Evolutionary conservation across 1,284 basidiomycete genomes (phyloP).

Genomic region (Microbotryum saponariae): DNA sequence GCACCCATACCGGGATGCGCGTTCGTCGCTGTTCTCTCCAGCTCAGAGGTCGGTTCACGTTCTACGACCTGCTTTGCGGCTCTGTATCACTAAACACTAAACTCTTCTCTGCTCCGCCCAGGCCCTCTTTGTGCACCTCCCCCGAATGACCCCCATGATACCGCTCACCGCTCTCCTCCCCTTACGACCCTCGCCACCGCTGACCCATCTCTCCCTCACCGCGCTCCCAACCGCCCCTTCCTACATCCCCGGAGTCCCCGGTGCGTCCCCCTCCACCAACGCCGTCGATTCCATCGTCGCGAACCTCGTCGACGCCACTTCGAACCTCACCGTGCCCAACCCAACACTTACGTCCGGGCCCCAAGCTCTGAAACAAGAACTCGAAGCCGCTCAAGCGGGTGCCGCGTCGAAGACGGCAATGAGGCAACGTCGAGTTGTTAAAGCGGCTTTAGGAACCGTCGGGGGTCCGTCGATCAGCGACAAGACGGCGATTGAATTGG

Average conservation of each 20-base stretch:
- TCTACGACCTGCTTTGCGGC: too few relatives aligned
- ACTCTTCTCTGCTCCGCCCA: neutral
- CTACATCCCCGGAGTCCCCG: neutral
- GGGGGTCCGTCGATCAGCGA: too few relatives aligned
- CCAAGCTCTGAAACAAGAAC: neutral
- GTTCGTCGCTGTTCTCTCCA: constrained; percentile 23
- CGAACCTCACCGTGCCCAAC: neutral
- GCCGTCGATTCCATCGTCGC: constrained; percentile 21
- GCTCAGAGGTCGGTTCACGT: constrained; percentile 15
- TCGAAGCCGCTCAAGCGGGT: neutral
- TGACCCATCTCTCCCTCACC: constrained; percentile 2
- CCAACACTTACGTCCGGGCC: neutral
- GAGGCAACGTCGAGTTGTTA: neutral
- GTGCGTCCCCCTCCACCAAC: neutral
- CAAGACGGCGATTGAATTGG: neutral
- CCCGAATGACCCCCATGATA: neutral
- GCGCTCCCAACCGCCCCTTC: constrained; percentile 2
- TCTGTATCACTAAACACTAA: neutral
- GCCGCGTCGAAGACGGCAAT: neutral
- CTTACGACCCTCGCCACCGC: constrained; percentile 1
- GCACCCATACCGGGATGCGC: constrained; percentile 19
- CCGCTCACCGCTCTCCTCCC: constrained; percentile 18
- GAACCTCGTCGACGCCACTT: constrained; percentile 6
- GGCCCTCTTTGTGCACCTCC: constrained; percentile 25
- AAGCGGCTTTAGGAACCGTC: neutral